Evolutionary conservation across 1,284 basidiomycete species (phyloP), one percentile per base, ranked within the genome.

Genomic region (Vanrija pseudolonga): DNA sequence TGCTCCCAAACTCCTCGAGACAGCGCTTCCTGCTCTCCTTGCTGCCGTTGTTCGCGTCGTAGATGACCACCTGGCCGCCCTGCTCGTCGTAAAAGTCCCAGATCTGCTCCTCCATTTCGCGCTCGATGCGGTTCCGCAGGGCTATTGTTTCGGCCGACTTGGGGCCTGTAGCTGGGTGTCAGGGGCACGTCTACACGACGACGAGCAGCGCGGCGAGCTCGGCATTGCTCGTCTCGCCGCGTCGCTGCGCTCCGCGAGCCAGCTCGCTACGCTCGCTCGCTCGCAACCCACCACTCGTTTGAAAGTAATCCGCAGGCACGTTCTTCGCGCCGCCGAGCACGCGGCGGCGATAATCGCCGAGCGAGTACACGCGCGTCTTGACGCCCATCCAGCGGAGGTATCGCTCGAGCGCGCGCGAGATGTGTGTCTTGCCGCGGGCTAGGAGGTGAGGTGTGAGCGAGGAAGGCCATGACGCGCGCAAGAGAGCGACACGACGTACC

Each of bases 331-430:
- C 86, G 11, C 95, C 96, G 11, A 98, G 79, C 0, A 88, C 84
- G 78, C 91, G 90, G 48, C 96, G 80, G 45, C 96, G 84, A 76
- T 95, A 93, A 76, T 98, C 95, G 22, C 96, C 96, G 5, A 98
- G 81, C 2, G 90, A 94, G 55, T 97, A 87, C 47, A 98, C 95
- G 55, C 88, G 84, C 0, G 91, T 95, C 76, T 95, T 96, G 60
- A 99, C 90, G 41, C 96, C 95, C 69, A 94, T 89, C 96, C 96
- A 99, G 68, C 91, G 83, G 1, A 98, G 83, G 76, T 98, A 99
- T 22, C 96, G 85, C 73, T 98, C 94, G 26, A 98, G 83, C 18
- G 95, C 87, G 50, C 95, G 85, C 1, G 93, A 94, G 54, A 98
- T 89, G 74, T 98, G 96, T 0, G 94, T 98, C 78, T 98, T 98